Conservation (phyloP, 148 eudicot species). For the Pharnaceum exiguum region DNA sequence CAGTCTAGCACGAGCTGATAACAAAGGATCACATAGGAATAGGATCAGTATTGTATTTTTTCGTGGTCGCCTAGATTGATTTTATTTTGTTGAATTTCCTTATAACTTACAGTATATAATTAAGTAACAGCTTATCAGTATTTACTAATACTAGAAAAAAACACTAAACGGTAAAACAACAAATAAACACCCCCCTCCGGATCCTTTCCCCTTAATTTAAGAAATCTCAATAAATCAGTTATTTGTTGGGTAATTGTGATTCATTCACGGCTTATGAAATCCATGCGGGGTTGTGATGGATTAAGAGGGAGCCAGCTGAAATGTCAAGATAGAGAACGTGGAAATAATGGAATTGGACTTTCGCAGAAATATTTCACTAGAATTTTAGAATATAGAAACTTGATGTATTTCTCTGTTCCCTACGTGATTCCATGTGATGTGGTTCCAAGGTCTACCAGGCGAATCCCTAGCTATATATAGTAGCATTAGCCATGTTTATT, state of each 20-base stretch:
- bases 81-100: no score
- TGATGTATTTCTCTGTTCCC: background rate
- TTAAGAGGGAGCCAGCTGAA: constrained; percentile 16
- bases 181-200: background rate
- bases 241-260: constrained; percentile 23
- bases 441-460: constrained; percentile 21
- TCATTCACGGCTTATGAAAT: constrained; percentile 27
- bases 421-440: constrained; percentile 31
- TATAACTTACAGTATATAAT: no score
- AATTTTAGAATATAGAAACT: background rate
- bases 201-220: no score
- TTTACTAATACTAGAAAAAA: no score
- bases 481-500: constrained; percentile 7
- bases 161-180: no score
- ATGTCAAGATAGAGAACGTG: constrained; percentile 40
- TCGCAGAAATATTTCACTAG: constrained; percentile 19
- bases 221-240: constrained; percentile 12
- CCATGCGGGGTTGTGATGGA: constrained; percentile 44
- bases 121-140: no score
- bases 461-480: constrained; percentile 12
- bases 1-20: no score
- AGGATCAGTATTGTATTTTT: no score
- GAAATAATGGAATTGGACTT: constrained; percentile 40
- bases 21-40: no score
- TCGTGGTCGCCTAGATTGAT: no score